phyloP scores from a whole-genome alignment of 148 eudicot species.

The Rhododendron mucronatum region DNA sequence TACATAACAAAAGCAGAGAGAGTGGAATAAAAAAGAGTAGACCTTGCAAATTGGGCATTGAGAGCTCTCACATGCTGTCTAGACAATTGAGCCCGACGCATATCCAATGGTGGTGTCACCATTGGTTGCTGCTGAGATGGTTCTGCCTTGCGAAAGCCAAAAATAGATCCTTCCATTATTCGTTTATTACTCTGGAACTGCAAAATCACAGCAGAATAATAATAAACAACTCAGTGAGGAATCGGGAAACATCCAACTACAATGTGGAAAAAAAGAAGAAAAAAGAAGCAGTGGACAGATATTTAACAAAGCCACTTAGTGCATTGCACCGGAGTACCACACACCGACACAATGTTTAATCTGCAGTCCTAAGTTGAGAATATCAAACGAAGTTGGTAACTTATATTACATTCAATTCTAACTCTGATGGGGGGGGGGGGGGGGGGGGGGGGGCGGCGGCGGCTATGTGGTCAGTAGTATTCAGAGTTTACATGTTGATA shows the following conservation, averaged over 20 bases:
- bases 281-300: background rate
- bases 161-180: slow-evolving; percentile 45
- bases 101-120: slow-evolving; percentile 49
- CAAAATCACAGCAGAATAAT: slow-evolving; percentile 15
- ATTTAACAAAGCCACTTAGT: background rate
- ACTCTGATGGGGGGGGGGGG: background rate
- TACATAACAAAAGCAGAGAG: background rate
- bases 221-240: slow-evolving; percentile 1
- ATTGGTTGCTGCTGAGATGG: slow-evolving; percentile 38
- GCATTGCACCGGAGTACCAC: background rate
- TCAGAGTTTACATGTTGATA: background rate
- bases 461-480: background rate
- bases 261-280: background rate
- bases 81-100: slow-evolving; percentile 56
- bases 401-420: background rate
- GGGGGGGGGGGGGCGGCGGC: too few species aligned
- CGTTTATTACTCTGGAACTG: slow-evolving; percentile 67
- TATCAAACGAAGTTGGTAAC: background rate
- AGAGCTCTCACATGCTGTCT: slow-evolving; percentile 91
- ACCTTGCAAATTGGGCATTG: slow-evolving; percentile 95
- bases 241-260: background rate
- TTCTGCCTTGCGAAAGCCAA: slow-evolving; percentile 37
- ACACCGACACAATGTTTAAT: background rate
- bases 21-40: slow-evolving; percentile 15
- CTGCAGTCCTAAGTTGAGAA: background rate